Conservation (phyloP, 129 eudicot species). For the Ambrosia trifida region DNA sequence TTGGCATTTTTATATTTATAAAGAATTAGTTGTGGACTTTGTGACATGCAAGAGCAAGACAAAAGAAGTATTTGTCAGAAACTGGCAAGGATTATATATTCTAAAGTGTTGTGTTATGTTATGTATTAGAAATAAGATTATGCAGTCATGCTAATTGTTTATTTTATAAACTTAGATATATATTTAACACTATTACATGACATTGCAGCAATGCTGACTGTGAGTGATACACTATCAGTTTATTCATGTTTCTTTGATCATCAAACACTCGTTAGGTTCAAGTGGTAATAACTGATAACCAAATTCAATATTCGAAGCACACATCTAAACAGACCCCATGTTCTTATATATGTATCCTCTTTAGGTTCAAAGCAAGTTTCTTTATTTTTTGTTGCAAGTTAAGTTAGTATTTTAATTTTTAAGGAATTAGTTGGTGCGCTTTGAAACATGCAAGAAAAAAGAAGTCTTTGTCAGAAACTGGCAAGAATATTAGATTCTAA, state of each 20-base stretch:
- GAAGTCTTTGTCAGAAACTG: slow-evolving; percentile 8
- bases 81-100: background rate
- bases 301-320: too few relatives aligned
- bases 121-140: background rate
- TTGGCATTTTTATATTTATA: too few relatives aligned
- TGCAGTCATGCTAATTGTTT: background rate
- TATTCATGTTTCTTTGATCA: background rate
- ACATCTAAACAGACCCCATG: background rate
- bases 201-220: slow-evolving; percentile 45
- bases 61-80: slow-evolving; percentile 8
- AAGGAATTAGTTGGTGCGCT: slow-evolving; percentile 7
- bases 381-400: background rate
- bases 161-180: background rate
- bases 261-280: background rate
- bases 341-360: background rate
- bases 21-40: slow-evolving; percentile 5
- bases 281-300: too few relatives aligned
- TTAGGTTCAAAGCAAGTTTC: background rate
- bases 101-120: background rate
- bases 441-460: slow-evolving; percentile 9
- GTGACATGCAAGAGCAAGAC: background rate
- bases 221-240: background rate
- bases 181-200: slow-evolving; percentile 1
- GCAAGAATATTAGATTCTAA: background rate
- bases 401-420: slow-evolving; percentile 2